phyloP scores from a whole-genome alignment of 2,329 filamentous ascomycete species.

The Aspergillus brunneoviolaceus region DNA sequence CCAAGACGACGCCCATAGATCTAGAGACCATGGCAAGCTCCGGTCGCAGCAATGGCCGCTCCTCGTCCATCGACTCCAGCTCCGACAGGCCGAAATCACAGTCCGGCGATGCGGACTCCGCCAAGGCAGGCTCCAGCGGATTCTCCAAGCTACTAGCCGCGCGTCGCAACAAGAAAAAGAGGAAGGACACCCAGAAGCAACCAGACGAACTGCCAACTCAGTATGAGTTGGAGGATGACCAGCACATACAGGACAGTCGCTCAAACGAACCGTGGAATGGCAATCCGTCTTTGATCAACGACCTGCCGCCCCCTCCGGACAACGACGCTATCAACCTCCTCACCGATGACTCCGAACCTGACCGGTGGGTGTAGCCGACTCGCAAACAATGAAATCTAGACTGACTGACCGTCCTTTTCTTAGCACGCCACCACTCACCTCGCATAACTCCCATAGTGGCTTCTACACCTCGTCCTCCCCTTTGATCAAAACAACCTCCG shows the following conservation, averaged over 20 bases:
- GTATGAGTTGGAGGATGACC: conserved; percentile 22
- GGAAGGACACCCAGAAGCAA: conserved; percentile 25
- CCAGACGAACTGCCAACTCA: conserved; percentile 26
- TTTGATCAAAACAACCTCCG: conserved; percentile 58
- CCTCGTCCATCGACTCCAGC: conserved; percentile 40
- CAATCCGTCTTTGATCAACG: conserved; percentile 26
- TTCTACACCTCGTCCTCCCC: conserved; percentile 70
- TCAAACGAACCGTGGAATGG: conserved; percentile 28
- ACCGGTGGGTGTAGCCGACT: conserved; percentile 33
- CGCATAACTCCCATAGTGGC: conserved; percentile 65
- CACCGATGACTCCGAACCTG: conserved; percentile 42
- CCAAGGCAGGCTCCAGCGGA: conserved; percentile 43
- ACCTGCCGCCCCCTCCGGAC: conserved; percentile 22
- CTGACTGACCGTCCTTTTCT: conserved; percentile 28
- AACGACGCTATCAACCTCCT: conserved; percentile 29
- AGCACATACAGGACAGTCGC: conserved; percentile 22
- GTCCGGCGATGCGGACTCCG: conserved; percentile 40
- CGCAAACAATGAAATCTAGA: conserved; percentile 15
- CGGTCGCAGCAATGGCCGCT: conserved; percentile 35
- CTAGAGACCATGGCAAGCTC: conserved; percentile 33
- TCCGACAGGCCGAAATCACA: conserved; percentile 40
- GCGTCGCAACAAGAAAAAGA: conserved; percentile 47
- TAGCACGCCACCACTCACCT: conserved; percentile 50
- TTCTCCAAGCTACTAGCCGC: conserved; percentile 54
- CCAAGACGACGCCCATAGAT: conserved; percentile 37